A percentile compares a stretch with the other conserved stretches of the same genome.
Evolutionary conservation across 2,329 filamentous ascomycete species (phyloP).

Genomic region (Chrysosphaeria jannelii): DNA sequence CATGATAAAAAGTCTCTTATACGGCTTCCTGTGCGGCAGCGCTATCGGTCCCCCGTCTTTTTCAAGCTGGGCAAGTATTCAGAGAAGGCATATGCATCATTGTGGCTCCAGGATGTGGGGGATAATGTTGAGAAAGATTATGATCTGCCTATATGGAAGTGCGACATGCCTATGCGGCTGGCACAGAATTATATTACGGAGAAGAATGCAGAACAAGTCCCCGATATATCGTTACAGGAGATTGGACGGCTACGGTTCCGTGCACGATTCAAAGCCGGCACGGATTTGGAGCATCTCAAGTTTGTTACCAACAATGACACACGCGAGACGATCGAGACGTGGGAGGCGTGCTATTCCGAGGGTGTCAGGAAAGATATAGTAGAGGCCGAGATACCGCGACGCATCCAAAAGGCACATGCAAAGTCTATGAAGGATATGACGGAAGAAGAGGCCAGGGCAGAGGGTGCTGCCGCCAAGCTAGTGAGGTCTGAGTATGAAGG

Average conservation of each 20-base stretch:
- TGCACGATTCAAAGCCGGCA: slow-evolving; percentile 65
- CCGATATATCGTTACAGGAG: slow-evolving; percentile 49
- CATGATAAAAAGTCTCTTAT: too few species aligned
- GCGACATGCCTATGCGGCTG: slow-evolving; percentile 40
- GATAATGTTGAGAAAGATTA: slow-evolving; percentile 54
- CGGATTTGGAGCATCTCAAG: slow-evolving; percentile 53
- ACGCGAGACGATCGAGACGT: slow-evolving; percentile 78
- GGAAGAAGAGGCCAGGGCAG: too few species aligned
- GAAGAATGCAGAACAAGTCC: slow-evolving; percentile 35
- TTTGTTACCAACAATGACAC: slow-evolving; percentile 72
- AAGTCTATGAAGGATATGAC: slow-evolving; percentile 45
- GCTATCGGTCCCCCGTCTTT: slow-evolving; percentile 69
- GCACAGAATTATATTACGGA: slow-evolving; percentile 83
- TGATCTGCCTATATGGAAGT: slow-evolving; percentile 76
- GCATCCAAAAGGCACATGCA: slow-evolving; percentile 50
- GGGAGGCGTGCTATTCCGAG: slow-evolving; percentile 75
- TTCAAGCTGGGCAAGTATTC: slow-evolving; percentile 54
- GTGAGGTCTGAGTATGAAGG: too few species aligned
- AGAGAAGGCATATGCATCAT: slow-evolving; percentile 41
- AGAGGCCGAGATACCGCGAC: slow-evolving; percentile 37
- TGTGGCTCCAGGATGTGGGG: slow-evolving; percentile 65
- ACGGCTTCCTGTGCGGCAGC: slow-evolving; percentile 62
- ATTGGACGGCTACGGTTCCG: slow-evolving; percentile 57
- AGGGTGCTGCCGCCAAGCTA: too few species aligned
- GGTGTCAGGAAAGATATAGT: slow-evolving; percentile 51